phyloP scores from a whole-genome alignment of 2,329 filamentous ascomycete species.

The Volutella citrinella region DNA sequence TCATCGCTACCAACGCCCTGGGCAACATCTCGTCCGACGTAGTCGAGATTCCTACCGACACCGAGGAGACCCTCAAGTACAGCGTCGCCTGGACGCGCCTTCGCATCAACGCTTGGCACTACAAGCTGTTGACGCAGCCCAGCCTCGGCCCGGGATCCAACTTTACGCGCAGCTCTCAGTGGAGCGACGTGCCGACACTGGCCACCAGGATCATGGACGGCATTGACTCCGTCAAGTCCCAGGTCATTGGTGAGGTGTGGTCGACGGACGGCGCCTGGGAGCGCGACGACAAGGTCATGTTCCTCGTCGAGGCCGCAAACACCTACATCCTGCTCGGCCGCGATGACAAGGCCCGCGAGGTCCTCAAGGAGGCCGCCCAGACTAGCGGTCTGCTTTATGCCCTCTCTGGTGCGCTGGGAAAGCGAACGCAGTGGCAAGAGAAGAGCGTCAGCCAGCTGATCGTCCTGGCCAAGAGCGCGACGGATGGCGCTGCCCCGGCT shows the following conservation, averaged over 20 bases:
- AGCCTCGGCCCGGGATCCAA: slow-evolving; percentile 51
- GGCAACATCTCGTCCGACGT: slow-evolving; percentile 18
- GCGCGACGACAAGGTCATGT: slow-evolving; percentile 59
- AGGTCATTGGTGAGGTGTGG: slow-evolving; percentile 39
- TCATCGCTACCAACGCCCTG: slow-evolving; percentile 38
- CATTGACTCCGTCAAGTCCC: slow-evolving; percentile 39
- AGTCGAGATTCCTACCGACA: slow-evolving; percentile 23
- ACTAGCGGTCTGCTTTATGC: slow-evolving; percentile 75
- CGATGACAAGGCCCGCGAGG: slow-evolving; percentile 69
- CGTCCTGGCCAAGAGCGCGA: slow-evolving; percentile 76
- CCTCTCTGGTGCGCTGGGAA: slow-evolving; percentile 82
- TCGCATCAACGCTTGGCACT: slow-evolving; percentile 69
- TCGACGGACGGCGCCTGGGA: slow-evolving; percentile 35
- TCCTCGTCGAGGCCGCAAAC: slow-evolving; percentile 77
- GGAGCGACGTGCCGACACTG: slow-evolving; percentile 57
- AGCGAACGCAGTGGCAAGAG: slow-evolving; percentile 76
- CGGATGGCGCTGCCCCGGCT: slow-evolving; percentile 15
- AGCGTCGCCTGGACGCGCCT: slow-evolving; percentile 61
- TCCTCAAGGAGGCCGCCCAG: slow-evolving; percentile 65
- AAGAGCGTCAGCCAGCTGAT: slow-evolving; percentile 84
- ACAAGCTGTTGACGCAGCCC: slow-evolving; percentile 57
- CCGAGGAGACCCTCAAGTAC: slow-evolving; percentile 40
- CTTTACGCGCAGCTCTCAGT: slow-evolving; percentile 55
- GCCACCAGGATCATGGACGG: slow-evolving; percentile 46
- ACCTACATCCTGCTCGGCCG: slow-evolving; percentile 82